Conservation (phyloP, 1,284 basidiomycete species). For the Fomitopsis pinicola region DNA sequence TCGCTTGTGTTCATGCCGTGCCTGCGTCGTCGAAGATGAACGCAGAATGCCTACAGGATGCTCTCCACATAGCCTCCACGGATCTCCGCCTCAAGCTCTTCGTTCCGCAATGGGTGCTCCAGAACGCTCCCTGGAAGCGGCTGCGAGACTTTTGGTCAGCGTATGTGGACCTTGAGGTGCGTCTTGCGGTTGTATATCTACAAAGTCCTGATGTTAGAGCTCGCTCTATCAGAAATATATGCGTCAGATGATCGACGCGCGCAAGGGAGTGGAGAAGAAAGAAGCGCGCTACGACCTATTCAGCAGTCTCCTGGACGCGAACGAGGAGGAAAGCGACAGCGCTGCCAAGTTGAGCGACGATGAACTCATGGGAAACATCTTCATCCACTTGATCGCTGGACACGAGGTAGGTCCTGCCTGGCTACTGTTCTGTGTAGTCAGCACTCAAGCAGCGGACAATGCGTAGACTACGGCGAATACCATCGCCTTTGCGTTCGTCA, state of each 20-base stretch:
- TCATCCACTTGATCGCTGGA: constrained; percentile 42
- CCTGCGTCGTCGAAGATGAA: background rate
- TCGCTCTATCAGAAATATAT: constrained; percentile 32
- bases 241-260: constrained; percentile 49
- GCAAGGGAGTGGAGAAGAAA: constrained; percentile 34
- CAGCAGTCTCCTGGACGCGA: constrained; percentile 49
- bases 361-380: constrained; percentile 53
- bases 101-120: constrained; percentile 41
- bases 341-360: constrained; percentile 37
- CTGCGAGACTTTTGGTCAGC: constrained; percentile 34
- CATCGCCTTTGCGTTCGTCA: constrained; percentile 51
- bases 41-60: constrained; percentile 22
- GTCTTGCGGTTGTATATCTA: background rate
- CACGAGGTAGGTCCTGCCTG: background rate
- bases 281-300: constrained; percentile 45
- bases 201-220: background rate
- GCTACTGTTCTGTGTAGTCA: background rate
- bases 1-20: background rate
- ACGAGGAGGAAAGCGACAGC: constrained; percentile 30
- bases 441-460: constrained; percentile 3
- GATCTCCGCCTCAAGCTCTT: constrained; percentile 40
- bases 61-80: constrained; percentile 43
- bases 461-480: constrained; percentile 48
- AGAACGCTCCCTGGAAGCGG: constrained; percentile 31
- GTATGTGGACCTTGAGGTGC: constrained; percentile 47